Conservation (phyloP, 2,329 filamentous ascomycete genomes). For the Cladosporium austrohemisphaericum region DNA sequence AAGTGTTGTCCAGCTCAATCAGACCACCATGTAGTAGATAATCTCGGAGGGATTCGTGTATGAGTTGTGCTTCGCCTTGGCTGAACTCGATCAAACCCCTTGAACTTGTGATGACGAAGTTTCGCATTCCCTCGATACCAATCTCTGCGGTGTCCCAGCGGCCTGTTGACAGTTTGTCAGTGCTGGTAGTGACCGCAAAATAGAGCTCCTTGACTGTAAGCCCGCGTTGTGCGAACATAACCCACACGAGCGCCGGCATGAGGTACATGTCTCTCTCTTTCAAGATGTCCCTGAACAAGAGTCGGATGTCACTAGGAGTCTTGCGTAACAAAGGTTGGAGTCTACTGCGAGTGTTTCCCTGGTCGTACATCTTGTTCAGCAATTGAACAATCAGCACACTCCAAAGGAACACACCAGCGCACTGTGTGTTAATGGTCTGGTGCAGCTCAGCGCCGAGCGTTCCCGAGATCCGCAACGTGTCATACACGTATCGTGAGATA, state of each 20-base stretch:
- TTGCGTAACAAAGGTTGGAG: background rate
- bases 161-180: background rate
- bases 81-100: background rate
- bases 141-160: background rate
- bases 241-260: background rate
- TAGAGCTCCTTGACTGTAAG: background rate
- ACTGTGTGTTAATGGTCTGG: background rate
- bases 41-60: too few species aligned
- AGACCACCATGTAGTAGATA: too few species aligned
- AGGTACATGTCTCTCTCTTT: background rate
- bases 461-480: background rate
- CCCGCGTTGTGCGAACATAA: background rate
- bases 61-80: background rate
- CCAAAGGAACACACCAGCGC: background rate
- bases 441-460: background rate
- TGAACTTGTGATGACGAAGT: background rate
- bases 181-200: background rate
- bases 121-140: background rate
- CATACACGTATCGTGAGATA: background rate
- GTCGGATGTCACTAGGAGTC: background rate
- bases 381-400: background rate
- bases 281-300: background rate
- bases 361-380: background rate
- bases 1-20: too few species aligned
- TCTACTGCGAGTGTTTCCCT: background rate